Evolutionary conservation across 1,284 basidiomycete genomes (phyloP).

Genomic region (Puccinia triticina): DNA sequence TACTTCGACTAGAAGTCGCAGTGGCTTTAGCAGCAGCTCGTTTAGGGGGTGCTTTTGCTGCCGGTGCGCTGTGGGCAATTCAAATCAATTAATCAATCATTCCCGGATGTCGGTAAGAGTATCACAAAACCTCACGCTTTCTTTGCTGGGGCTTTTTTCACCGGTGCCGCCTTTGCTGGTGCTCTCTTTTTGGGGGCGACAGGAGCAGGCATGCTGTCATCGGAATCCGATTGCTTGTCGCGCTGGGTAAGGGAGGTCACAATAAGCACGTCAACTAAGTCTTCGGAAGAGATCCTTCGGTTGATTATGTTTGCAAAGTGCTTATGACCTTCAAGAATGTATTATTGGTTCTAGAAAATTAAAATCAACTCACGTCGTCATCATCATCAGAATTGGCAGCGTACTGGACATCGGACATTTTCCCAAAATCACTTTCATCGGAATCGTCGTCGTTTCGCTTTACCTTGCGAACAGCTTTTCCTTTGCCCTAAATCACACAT

Average conservation of each 20-base stretch:
- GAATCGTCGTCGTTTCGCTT: constrained; percentile 54
- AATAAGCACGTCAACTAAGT: not conserved
- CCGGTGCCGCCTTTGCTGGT: constrained; percentile 54
- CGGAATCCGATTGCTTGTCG: constrained; percentile 16
- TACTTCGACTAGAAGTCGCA: constrained; percentile 33
- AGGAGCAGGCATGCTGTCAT: constrained; percentile 61
- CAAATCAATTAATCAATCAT: not conserved
- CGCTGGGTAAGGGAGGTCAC: not conserved
- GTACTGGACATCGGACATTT: constrained; percentile 40
- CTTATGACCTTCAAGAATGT: not conserved
- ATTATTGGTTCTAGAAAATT: not conserved
- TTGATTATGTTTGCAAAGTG: not conserved
- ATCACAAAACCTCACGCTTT: constrained; percentile 50
- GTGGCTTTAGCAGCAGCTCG: constrained; percentile 32
- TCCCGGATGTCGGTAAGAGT: not conserved
- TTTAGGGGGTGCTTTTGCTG: constrained; percentile 31
- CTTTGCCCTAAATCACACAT: constrained; percentile 51
- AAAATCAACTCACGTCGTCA: constrained; percentile 20
- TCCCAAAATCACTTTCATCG: constrained; percentile 55
- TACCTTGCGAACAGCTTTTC: constrained; percentile 51
- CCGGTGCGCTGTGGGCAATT: constrained; percentile 20
- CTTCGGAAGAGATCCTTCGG: constrained; percentile 8
- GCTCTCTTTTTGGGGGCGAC: constrained; percentile 49
- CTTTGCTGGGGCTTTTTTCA: constrained; percentile 60
- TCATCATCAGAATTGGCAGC: constrained; percentile 28